Conservation (phyloP, 2,329 filamentous ascomycete species). For the Fusarium illudens region DNA sequence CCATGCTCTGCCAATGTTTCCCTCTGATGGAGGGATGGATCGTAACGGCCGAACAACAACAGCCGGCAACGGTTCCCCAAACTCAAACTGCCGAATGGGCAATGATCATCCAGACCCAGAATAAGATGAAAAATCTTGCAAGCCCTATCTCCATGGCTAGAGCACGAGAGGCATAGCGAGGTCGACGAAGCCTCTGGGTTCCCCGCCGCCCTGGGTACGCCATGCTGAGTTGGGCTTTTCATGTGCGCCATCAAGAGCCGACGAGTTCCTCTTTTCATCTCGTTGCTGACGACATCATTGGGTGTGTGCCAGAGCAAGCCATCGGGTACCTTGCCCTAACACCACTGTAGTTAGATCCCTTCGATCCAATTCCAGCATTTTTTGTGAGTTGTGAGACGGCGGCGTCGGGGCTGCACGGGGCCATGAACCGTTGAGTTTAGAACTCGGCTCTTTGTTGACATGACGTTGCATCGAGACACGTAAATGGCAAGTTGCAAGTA, state of each 20-base stretch:
- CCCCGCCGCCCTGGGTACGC: constrained; percentile 22
- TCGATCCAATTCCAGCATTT: constrained; percentile 27
- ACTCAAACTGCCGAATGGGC: constrained; percentile 23
- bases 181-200: constrained; percentile 24
- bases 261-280: constrained; percentile 29
- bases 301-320: neutral
- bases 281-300: constrained; percentile 15
- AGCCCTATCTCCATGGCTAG: constrained; percentile 28
- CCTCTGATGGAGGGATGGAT: neutral
- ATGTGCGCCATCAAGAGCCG: constrained; percentile 6
- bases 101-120: constrained; percentile 13
- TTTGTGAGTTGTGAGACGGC: constrained; percentile 27
- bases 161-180: constrained; percentile 21
- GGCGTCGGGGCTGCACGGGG: constrained; percentile 1
- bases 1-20: neutral
- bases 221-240: neutral
- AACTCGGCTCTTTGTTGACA: constrained; percentile 24
- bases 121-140: constrained; percentile 10
- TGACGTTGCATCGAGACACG: constrained; percentile 28
- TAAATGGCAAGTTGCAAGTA: constrained; percentile 8
- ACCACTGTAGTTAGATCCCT: constrained; percentile 19
- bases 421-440: constrained; percentile 5
- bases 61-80: constrained; percentile 26
- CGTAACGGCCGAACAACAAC: neutral
- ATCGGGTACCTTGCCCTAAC: constrained; percentile 38